Evolutionary conservation across 495 filamentous ascomycete species (phyloP).

Genomic region (Neohortaea acidophila): DNA sequence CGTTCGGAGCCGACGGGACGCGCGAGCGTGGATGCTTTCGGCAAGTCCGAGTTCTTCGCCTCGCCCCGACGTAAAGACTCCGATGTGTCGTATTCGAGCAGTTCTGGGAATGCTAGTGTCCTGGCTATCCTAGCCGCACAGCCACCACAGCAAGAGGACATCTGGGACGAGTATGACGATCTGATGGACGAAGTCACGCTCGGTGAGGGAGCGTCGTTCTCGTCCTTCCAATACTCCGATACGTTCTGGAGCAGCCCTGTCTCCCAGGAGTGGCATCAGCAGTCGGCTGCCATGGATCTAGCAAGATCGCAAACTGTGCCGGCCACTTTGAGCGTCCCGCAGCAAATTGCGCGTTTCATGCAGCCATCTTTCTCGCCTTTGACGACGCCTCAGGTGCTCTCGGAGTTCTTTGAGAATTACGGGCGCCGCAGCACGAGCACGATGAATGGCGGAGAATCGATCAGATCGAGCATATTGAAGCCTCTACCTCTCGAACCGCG

Average conservation of each 20-base stretch:
- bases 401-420: slow-evolving; percentile 38
- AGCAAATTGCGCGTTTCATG: slow-evolving; percentile 15
- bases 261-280: too few species aligned
- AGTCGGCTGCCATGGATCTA: slow-evolving; percentile 6
- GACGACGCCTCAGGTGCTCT: slow-evolving; percentile 34
- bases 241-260: too few species aligned
- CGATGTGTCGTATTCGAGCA: slow-evolving; percentile 49
- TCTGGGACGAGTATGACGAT: slow-evolving; percentile 93
- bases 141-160: slow-evolving; percentile 56
- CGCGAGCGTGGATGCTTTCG: slow-evolving; percentile 11
- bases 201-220: slow-evolving; percentile 9
- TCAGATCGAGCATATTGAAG: too few species aligned
- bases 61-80: slow-evolving; percentile 62
- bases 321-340: slow-evolving; percentile 14
- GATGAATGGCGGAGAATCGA: too few species aligned
- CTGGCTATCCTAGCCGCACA: slow-evolving; percentile 5
- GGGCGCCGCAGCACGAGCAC: slow-evolving; percentile 33
- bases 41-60: slow-evolving; percentile 43
- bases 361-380: slow-evolving; percentile 18
- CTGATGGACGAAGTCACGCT: slow-evolving; percentile 59
- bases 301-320: slow-evolving; percentile 6
- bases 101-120: slow-evolving; percentile 44
- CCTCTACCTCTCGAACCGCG: too few species aligned
- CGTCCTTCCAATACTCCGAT: slow-evolving; percentile 19
- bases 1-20: slow-evolving; percentile 13